Evolutionary conservation across 306 rosid genomes (phyloP).

Genomic region (Vigna mungo): DNA sequence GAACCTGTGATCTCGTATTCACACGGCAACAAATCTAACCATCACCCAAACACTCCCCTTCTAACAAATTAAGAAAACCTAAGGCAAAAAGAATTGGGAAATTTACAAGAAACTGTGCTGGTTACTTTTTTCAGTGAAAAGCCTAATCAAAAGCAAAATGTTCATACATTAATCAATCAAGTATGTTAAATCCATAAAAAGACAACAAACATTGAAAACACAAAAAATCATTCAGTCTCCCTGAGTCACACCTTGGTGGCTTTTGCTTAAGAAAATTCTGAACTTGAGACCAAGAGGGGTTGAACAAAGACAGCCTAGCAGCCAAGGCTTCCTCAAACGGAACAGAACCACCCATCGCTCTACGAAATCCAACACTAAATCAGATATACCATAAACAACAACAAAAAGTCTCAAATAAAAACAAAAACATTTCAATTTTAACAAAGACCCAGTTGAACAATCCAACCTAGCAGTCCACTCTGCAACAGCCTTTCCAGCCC

Average conservation of each 20-base stretch:
- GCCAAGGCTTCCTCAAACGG: slow-evolving; percentile 96
- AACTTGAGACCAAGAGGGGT: slow-evolving; percentile 78
- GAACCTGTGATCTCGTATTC: neutral
- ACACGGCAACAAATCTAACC: neutral
- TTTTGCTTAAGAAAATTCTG: slow-evolving; percentile 79
- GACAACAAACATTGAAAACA: neutral
- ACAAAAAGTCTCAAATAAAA: neutral
- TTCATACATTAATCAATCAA: neutral
- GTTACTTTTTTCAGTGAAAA: neutral
- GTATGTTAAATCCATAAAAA: slow-evolving; percentile 12
- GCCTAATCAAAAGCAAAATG: slow-evolving; percentile 15
- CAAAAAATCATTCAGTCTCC: slow-evolving; percentile 5
- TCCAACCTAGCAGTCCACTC: slow-evolving; percentile 92
- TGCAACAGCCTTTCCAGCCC: slow-evolving; percentile 96
- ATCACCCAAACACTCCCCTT: neutral
- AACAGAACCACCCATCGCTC: slow-evolving; percentile 99
- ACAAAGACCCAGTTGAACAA: slow-evolving; percentile 15
- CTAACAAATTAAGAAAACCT: neutral
- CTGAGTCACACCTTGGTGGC: slow-evolving; percentile 71
- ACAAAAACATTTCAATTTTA: neutral
- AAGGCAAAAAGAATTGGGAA: slow-evolving; percentile 18
- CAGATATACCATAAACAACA: slow-evolving; percentile 29
- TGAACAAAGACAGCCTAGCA: slow-evolving; percentile 86
- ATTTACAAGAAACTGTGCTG: neutral
- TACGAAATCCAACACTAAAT: slow-evolving; percentile 45